phyloP scores from a whole-genome alignment of 2,329 filamentous ascomycete species.

The Arthrobotrys pseudoclavata region DNA sequence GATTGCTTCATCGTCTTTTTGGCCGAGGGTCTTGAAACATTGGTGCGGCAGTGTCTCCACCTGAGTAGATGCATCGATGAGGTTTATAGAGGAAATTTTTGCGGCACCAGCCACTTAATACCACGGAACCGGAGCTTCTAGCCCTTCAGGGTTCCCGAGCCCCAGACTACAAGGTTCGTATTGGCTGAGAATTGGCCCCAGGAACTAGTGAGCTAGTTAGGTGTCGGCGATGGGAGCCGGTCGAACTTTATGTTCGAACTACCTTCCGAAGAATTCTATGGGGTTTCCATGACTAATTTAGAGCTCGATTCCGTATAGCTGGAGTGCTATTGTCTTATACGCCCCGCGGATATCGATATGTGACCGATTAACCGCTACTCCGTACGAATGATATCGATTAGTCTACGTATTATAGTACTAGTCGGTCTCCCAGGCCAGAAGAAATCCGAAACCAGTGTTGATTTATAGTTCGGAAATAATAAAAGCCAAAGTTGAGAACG shows the following conservation, averaged over 20 bases:
- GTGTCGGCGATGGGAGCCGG: constrained; percentile 13
- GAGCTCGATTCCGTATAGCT: not conserved
- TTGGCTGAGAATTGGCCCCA: not conserved
- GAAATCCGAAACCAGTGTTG: not conserved
- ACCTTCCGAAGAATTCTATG: constrained; percentile 11
- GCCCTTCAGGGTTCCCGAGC: constrained; percentile 21
- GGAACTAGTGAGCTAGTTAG: constrained; percentile 1
- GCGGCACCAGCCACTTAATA: constrained; percentile 27
- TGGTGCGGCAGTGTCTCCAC: constrained; percentile 40
- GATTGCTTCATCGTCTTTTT: constrained; percentile 10
- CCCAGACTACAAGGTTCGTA: constrained; percentile 10
- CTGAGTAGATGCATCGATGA: constrained; percentile 1
- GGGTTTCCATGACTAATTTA: constrained; percentile 17
- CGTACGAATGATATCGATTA: constrained; percentile 12
- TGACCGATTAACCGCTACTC: not conserved
- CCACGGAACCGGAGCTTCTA: not conserved
- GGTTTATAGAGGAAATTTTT: constrained; percentile 27
- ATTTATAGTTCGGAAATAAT: constrained; percentile 7
- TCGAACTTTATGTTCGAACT: constrained; percentile 22
- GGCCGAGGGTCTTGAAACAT: constrained; percentile 15
- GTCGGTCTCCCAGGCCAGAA: not conserved
- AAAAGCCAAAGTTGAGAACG: not conserved
- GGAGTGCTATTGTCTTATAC: constrained; percentile 6
- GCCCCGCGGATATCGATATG: constrained; percentile 17
- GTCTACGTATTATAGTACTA: not conserved